Conservation (phyloP, 306 rosid genomes). For the Dryas alaskensis region DNA sequence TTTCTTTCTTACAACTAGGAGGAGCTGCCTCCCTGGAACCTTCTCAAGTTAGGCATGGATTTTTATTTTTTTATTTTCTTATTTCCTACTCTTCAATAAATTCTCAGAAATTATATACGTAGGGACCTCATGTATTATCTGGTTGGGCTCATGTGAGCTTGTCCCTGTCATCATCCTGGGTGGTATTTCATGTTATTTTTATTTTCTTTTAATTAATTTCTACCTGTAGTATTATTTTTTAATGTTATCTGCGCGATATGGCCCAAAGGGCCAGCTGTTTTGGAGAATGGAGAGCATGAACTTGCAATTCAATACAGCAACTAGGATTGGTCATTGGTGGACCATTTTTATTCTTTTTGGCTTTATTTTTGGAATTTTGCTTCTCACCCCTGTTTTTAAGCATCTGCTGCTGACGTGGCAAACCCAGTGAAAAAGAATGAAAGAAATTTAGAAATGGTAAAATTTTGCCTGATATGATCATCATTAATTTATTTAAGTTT, state of each 20-base stretch:
- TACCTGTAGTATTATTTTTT: neutral
- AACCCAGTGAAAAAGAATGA: neutral
- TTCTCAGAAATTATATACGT: slow-evolving; percentile 23
- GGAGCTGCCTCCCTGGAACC: slow-evolving; percentile 30
- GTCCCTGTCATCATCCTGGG: slow-evolving; percentile 45
- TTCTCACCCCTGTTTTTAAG: slow-evolving; percentile 6
- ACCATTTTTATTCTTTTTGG: slow-evolving; percentile 35
- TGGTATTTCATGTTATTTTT: slow-evolving; percentile 16
- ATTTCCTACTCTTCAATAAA: neutral
- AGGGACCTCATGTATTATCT: slow-evolving; percentile 52
- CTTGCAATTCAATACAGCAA: slow-evolving; percentile 38
- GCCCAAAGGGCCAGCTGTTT: slow-evolving; percentile 47
- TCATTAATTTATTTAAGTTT: neutral
- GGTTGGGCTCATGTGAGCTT: slow-evolving; percentile 54
- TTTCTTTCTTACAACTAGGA: slow-evolving; percentile 9
- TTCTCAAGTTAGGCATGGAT: slow-evolving; percentile 22
- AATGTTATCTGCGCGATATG: slow-evolving; percentile 18
- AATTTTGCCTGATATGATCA: neutral
- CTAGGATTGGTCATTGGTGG: slow-evolving; percentile 38
- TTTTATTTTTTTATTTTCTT: neutral
- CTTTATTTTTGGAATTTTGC: slow-evolving; percentile 26
- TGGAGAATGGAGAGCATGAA: slow-evolving; percentile 33
- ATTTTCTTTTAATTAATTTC: neutral
- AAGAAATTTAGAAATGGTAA: neutral
- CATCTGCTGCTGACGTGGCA: neutral